Evolutionary conservation across 192 early-diverging fungal genomes (phyloP).

Genomic region (Mortierella antarctica): DNA sequence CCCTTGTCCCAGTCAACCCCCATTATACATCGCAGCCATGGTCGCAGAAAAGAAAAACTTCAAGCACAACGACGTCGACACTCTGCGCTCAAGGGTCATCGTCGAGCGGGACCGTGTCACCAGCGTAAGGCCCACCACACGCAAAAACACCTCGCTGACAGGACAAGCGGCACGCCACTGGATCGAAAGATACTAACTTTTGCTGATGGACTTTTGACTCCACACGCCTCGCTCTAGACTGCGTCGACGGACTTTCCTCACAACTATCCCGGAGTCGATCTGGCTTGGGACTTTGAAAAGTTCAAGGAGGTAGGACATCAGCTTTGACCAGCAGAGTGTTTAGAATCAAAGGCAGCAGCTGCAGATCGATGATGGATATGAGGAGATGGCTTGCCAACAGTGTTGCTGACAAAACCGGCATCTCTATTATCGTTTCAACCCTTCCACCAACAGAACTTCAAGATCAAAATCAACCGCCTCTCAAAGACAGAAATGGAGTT

Average conservation of each 20-base stretch:
- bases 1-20: too few relatives aligned
- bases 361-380: background rate
- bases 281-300: slow-evolving; percentile 70
- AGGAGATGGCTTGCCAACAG: background rate
- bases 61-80: slow-evolving; percentile 49
- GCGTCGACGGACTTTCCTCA: slow-evolving; percentile 84
- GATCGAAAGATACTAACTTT: background rate
- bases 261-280: slow-evolving; percentile 72
- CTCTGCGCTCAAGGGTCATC: slow-evolving; percentile 69
- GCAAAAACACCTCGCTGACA: background rate
- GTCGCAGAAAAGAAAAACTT: slow-evolving; percentile 50
- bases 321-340: background rate
- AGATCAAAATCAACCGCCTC: slow-evolving; percentile 74
- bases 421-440: slow-evolving; percentile 4
- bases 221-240: slow-evolving; percentile 58
- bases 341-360: background rate
- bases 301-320: slow-evolving; percentile 70
- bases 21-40: slow-evolving; percentile 17
- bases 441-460: slow-evolving; percentile 68
- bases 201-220: background rate
- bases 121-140: slow-evolving; percentile 59
- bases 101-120: slow-evolving; percentile 76
- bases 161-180: background rate
- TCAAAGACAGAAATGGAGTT: slow-evolving; percentile 90
- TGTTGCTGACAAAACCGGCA: background rate